Evolutionary conservation across 345 rosid species (phyloP), one percentile per base, ranked within the genome.

Genomic region (Raphanus sativus): DNA sequence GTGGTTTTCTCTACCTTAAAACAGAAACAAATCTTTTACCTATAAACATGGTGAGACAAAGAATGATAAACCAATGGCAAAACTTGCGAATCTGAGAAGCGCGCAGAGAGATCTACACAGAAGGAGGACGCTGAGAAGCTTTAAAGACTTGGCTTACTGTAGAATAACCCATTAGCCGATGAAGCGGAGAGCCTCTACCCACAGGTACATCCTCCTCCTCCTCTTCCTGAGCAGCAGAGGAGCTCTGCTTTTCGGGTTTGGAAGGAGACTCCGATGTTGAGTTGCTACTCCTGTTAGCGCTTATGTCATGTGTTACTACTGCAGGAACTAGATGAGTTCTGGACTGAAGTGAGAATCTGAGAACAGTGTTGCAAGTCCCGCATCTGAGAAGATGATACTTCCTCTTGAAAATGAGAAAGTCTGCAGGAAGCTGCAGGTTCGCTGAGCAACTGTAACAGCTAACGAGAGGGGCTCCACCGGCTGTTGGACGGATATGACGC

Each of bases 381-480:
- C 98, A 94, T 75, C 80, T 87, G 55, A 94, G 87, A 70, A 52
- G 83, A 84, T 92, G 97, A 77, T 74, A 85, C 62, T 85, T 89
- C 73, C 83, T 86, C 72, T 81, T 83, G 59, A 79, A 85, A 69
- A 88, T 80, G 65, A 94, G 88, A 83, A 92, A 94, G 82, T 94
- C 97, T 70, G 81, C 91, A 70, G 98, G 97, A 16, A 94, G 76
- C 80, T 81, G 92, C 73, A 94, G 79, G 62, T 67, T 80, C 24
- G 62, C 80, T 67, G 82, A 79, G 88, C 98, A 92, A 34, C 5
- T 3, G 81, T 81, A 81, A 80, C 98, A 94, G 76, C 86, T 73
- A 34, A 88, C 16, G 33, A 92, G 81, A 65, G 98, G 98, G 6
- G 95, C 96, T 2, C 92, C 98, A 64, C 98, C 98, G 3, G 90